phyloP scores from a whole-genome alignment of 306 rosid genomes.

The Cicer bijugum region DNA sequence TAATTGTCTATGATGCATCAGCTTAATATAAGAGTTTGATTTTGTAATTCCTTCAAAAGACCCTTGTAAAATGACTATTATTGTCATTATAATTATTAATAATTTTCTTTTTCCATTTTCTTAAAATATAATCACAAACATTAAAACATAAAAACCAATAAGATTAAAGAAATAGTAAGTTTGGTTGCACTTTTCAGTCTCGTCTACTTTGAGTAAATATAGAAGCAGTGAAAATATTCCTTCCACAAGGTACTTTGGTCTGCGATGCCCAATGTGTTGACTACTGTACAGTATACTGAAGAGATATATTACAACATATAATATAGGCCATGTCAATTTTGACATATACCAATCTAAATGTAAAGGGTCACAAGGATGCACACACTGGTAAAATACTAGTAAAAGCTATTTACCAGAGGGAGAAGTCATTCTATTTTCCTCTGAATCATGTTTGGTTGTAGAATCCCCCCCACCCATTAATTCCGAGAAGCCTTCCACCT shows the following conservation, averaged over 20 bases:
- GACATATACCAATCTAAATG: slow-evolving; percentile 33
- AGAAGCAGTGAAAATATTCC: background rate
- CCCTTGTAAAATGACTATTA: no score
- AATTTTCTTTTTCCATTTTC: no score
- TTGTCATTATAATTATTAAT: no score
- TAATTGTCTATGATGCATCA: no score
- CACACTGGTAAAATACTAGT: slow-evolving; percentile 27
- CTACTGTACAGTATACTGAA: slow-evolving; percentile 38
- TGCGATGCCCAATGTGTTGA: slow-evolving; percentile 11
- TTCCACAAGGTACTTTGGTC: slow-evolving; percentile 24
- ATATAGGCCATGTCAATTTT: background rate
- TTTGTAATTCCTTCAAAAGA: no score
- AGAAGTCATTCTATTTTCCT: slow-evolving; percentile 78
- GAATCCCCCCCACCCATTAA: slow-evolving; percentile 91
- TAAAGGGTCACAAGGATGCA: slow-evolving; percentile 1
- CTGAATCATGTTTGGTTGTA: slow-evolving; percentile 78
- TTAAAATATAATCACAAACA: background rate
- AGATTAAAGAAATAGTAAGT: background rate
- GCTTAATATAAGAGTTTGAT: no score
- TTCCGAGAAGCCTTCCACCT: slow-evolving; percentile 91
- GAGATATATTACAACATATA: background rate
- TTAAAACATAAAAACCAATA: background rate
- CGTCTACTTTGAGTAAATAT: background rate
- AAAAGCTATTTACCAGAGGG: slow-evolving; percentile 61
- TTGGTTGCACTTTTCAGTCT: slow-evolving; percentile 11